phyloP scores from a whole-genome alignment of 345 rosid species.

The Garcia nutans region DNA sequence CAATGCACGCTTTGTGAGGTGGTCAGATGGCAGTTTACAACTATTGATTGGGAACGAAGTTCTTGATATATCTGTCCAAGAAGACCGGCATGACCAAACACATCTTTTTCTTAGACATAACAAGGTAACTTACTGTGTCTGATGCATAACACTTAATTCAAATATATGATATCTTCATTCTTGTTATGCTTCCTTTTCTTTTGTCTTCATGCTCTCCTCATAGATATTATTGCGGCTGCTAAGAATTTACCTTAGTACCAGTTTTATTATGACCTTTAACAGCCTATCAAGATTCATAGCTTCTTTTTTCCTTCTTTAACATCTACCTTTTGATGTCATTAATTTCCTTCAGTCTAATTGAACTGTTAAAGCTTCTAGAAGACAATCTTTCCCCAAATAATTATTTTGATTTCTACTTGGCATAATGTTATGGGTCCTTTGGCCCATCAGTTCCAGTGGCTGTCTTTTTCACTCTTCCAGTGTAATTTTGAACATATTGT shows the following conservation, averaged over 20 bases:
- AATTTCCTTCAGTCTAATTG: not conserved
- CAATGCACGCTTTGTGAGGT: constrained; percentile 97
- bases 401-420: not conserved
- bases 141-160: constrained; percentile 2
- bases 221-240: not conserved
- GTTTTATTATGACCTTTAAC: not conserved
- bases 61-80: constrained; percentile 93
- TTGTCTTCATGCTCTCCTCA: not conserved
- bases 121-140: constrained; percentile 54
- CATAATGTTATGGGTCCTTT: not conserved
- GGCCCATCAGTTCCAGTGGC: not conserved
- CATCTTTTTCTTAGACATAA: constrained; percentile 94
- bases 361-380: not conserved
- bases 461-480: not conserved
- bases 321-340: not conserved
- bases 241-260: not conserved
- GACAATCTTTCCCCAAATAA: not conserved
- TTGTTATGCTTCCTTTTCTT: not conserved
- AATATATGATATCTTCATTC: not conserved
- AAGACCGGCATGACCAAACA: constrained; percentile 82
- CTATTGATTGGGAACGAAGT: constrained; percentile 94
- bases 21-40: constrained; percentile 99
- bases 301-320: not conserved
- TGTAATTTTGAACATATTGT: not conserved
- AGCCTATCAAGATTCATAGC: not conserved